A percentile compares a stretch with the other conserved stretches of the same genome.
phyloP scores from a whole-genome alignment of 768 basidiomycete species.

The Gloeophyllum trabeum region DNA sequence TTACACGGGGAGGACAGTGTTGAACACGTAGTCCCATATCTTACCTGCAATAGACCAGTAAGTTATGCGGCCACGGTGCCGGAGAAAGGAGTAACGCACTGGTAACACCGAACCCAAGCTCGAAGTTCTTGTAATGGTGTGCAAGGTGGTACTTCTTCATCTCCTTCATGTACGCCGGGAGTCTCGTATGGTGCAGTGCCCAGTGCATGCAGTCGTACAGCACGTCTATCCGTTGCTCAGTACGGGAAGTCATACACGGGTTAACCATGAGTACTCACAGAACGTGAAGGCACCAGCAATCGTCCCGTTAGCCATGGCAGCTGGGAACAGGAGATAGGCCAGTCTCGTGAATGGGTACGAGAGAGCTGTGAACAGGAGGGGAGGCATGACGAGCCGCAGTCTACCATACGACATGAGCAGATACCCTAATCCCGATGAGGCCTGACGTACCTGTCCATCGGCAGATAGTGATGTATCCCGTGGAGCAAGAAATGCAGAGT shows the following conservation, averaged over 20 bases:
- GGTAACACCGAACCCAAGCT: conserved; percentile 94
- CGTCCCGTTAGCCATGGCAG: conserved; percentile 80
- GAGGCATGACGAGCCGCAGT: conserved; percentile 95
- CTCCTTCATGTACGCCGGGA: conserved; percentile 78
- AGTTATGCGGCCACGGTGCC: background rate
- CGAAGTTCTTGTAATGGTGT: conserved; percentile 97
- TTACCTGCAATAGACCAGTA: conserved; percentile 42
- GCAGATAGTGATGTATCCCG: conserved; percentile 95
- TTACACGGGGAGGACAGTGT: conserved; percentile 63
- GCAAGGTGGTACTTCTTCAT: conserved; percentile 98
- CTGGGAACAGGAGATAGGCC: conserved; percentile 73
- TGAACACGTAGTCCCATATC: conserved; percentile 90
- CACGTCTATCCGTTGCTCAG: conserved; percentile 38
- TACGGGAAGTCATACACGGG: conserved; percentile 1
- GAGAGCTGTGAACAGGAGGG: conserved; percentile 63
- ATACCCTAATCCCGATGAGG: background rate
- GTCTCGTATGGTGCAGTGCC: conserved; percentile 80
- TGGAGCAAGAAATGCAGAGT: conserved; percentile 87
- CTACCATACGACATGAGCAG: conserved; percentile 23
- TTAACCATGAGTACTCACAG: conserved; percentile 31
- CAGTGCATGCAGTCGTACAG: conserved; percentile 90
- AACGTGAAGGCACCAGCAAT: conserved; percentile 73
- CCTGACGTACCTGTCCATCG: conserved; percentile 74
- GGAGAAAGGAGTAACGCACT: conserved; percentile 34
- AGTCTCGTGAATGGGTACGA: conserved; percentile 83